Conservation (phyloP, 148 eudicot species). For the Arctostaphylos glauca region DNA sequence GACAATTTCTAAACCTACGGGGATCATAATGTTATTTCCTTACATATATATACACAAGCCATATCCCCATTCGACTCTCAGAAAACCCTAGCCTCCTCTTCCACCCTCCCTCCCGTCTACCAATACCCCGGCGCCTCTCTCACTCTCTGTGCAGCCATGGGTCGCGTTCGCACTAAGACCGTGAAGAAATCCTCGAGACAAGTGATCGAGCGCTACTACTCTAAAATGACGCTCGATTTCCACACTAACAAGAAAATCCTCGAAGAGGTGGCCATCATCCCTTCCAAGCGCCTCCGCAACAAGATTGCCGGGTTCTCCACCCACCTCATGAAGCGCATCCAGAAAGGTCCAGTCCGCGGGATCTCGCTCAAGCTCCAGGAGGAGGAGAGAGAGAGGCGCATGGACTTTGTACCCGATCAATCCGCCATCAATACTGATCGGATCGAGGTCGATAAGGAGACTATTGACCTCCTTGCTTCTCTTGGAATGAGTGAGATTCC, state of each 20-base stretch:
- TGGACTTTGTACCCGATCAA: conserved; percentile 39
- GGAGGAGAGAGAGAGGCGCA: conserved; percentile 42
- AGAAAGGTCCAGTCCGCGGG: conserved; percentile 38
- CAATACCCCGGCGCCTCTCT: neutral
- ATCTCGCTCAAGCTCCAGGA: conserved; percentile 40
- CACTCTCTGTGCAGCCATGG: conserved; percentile 17
- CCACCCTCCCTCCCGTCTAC: neutral
- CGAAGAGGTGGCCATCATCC: conserved; percentile 35
- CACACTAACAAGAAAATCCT: conserved; percentile 42
- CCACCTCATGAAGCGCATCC: conserved; percentile 37
- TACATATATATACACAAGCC: neutral
- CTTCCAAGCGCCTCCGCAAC: conserved; percentile 45
- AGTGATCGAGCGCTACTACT: conserved; percentile 40
- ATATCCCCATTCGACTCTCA: neutral
- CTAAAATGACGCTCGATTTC: conserved; percentile 38
- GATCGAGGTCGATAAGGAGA: conserved; percentile 42
- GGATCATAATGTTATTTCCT: neutral
- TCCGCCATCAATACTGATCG: conserved; percentile 28
- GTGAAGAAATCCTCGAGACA: conserved; percentile 39
- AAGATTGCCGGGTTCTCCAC: conserved; percentile 40
- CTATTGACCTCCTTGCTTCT: conserved; percentile 27
- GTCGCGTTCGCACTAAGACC: conserved; percentile 38
- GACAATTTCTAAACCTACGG: neutral
- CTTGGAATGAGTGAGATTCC: conserved; percentile 33
- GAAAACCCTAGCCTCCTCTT: conserved; percentile 12